These are phyloP conservation scores for Diospyros lotus DNA, from an alignment of 148 eudicot genomes.

Conservation along the genomic window DNA sequence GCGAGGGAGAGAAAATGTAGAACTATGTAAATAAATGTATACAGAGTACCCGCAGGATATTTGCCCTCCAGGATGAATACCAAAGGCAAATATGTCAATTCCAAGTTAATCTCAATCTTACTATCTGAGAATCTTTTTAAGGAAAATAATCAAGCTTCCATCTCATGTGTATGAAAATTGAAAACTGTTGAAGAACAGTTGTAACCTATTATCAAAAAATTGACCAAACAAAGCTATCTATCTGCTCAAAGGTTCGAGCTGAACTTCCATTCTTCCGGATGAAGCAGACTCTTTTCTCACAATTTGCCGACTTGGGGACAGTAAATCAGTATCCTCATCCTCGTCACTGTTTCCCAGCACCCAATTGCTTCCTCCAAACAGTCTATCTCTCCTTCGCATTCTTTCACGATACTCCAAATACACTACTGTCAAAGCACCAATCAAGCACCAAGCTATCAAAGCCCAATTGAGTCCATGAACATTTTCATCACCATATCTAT, in stretches of 20 bases:
- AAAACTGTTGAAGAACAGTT: slow-evolving; percentile 6
- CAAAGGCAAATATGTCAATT: no score
- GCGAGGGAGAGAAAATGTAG: neutral
- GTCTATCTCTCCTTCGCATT: slow-evolving; percentile 31
- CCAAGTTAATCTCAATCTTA: no score
- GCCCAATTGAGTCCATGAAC: slow-evolving; percentile 72
- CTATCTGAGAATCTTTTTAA: no score
- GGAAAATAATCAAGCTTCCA: no score
- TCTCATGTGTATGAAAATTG: neutral
- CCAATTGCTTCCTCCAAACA: slow-evolving; percentile 61
- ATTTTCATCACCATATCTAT: slow-evolving; percentile 69
- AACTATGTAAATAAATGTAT: slow-evolving; percentile 19
- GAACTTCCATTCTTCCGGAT: slow-evolving; percentile 75
- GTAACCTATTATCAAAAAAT: neutral
- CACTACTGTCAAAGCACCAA: slow-evolving; percentile 44
- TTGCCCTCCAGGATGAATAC: slow-evolving; percentile 12
- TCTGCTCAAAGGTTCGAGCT: slow-evolving; percentile 71
- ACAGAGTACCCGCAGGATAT: slow-evolving; percentile 13
- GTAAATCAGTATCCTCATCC: slow-evolving; percentile 74
- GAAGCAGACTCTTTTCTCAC: slow-evolving; percentile 45
- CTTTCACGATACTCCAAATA: slow-evolving; percentile 71
- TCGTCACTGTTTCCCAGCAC: slow-evolving; percentile 66
- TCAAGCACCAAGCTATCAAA: slow-evolving; percentile 67
- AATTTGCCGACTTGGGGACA: slow-evolving; percentile 38
- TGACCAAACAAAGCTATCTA: neutral